phyloP scores from a whole-genome alignment of 2,329 filamentous ascomycete genomes.

The Stachybotrys echinatus region DNA sequence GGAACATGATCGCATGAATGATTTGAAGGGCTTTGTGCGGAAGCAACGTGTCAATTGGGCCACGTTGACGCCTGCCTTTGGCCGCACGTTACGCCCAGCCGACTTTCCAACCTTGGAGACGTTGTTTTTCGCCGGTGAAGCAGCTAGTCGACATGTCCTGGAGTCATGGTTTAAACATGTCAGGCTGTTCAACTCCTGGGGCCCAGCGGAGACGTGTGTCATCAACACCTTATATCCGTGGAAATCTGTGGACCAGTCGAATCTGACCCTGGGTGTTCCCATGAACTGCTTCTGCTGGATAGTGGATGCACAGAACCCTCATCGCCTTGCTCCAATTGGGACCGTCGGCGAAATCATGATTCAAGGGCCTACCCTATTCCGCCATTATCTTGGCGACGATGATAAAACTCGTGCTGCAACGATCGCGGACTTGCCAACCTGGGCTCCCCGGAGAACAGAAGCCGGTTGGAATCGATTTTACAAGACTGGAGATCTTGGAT shows the following conservation, averaged over 20 bases:
- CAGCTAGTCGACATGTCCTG: slow-evolving; percentile 8
- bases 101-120: slow-evolving; percentile 9
- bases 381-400: slow-evolving; percentile 13
- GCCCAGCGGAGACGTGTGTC: slow-evolving; percentile 12
- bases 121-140: slow-evolving; percentile 13
- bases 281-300: slow-evolving; percentile 6
- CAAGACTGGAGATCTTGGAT: neutral
- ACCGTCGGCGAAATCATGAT: slow-evolving; percentile 13
- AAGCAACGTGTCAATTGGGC: slow-evolving; percentile 10
- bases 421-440: neutral
- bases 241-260: neutral
- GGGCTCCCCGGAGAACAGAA: neutral
- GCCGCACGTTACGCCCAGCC: slow-evolving; percentile 8
- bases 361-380: slow-evolving; percentile 12
- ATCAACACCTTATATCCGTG: slow-evolving; percentile 4
- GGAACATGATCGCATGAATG: slow-evolving; percentile 10
- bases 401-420: neutral
- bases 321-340: slow-evolving; percentile 7
- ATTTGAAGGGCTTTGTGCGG: slow-evolving; percentile 10
- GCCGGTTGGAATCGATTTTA: neutral
- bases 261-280: neutral
- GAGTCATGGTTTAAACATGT: slow-evolving; percentile 6
- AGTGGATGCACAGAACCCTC: slow-evolving; percentile 10
- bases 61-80: slow-evolving; percentile 16
- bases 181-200: slow-evolving; percentile 14